A percentile compares a stretch with the other conserved stretches of the same genome.
These are phyloP conservation scores for Diaporthe caulivora DNA, from an alignment of 2,329 filamentous ascomycete genomes.

Conservation along the genomic window DNA sequence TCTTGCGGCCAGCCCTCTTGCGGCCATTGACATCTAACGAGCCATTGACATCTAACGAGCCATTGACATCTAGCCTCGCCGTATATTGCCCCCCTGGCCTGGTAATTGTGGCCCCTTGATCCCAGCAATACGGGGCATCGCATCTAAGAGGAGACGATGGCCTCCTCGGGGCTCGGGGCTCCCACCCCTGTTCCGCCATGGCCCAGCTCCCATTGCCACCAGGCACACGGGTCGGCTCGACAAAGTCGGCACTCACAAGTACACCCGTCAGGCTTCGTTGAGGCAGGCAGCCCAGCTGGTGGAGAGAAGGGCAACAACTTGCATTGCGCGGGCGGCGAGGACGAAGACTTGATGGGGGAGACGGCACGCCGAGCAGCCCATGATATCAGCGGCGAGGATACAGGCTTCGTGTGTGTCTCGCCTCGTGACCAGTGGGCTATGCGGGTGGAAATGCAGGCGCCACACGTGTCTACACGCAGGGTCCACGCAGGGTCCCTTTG, in stretches of 20 bases:
- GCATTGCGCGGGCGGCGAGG: background rate
- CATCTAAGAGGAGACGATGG: background rate
- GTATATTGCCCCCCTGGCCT: background rate
- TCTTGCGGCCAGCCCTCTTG: too few relatives aligned
- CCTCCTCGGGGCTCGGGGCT: background rate
- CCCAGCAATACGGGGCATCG: background rate
- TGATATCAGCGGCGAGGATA: background rate
- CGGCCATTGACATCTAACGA: too few relatives aligned
- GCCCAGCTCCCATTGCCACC: slow-evolving; percentile 1
- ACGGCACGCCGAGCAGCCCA: background rate
- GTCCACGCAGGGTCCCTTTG: slow-evolving; percentile 20
- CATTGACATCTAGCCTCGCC: too few relatives aligned
- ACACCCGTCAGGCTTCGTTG: background rate
- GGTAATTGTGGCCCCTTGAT: too few relatives aligned
- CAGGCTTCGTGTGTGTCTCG: background rate
- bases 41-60: too few relatives aligned
- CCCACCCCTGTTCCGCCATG: background rate
- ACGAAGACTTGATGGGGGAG: background rate
- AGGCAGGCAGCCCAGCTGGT: background rate
- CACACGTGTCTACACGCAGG: background rate
- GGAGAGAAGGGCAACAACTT: background rate
- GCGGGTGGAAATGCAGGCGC: background rate
- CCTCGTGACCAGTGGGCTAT: background rate
- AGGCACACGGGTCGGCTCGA: background rate
- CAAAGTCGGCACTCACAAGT: background rate